phyloP scores from a whole-genome alignment of 257 asterid genomes.

The Anisodus acutangulus region DNA sequence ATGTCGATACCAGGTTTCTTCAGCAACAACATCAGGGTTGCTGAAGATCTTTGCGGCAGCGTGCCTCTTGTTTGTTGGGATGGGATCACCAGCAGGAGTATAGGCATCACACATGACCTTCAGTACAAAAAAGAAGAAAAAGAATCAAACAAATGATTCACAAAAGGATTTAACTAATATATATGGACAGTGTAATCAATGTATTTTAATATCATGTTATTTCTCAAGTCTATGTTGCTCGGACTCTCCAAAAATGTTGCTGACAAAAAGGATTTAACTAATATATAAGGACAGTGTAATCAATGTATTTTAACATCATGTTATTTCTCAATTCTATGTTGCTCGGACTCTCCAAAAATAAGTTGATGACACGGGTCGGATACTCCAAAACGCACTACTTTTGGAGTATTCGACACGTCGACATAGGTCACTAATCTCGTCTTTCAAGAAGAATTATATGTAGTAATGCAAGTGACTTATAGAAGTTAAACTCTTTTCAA shows the following conservation, averaged over 20 bases:
- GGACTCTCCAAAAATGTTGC: not conserved
- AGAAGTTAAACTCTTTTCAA: not conserved
- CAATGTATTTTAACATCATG: not conserved
- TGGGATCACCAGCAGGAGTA: constrained; percentile 91
- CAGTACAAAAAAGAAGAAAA: not conserved
- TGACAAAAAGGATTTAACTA: not conserved
- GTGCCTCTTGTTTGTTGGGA: constrained; percentile 82
- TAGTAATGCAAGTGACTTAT: not conserved
- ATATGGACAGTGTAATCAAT: too few relatives aligned
- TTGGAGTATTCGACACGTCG: not conserved
- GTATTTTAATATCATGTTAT: not conserved
- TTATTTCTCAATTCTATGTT: not conserved
- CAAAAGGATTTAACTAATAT: not conserved
- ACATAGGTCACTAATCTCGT: not conserved
- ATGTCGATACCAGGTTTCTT: constrained; percentile 70
- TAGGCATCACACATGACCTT: constrained; percentile 94
- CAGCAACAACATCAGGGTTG: constrained; percentile 69
- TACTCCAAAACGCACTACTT: not conserved
- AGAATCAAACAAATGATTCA: not conserved
- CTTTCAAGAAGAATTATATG: too few relatives aligned
- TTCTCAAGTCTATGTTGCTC: not conserved
- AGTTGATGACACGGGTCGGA: too few relatives aligned
- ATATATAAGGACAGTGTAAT: not conserved
- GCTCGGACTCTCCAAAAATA: too few relatives aligned
- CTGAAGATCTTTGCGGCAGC: constrained; percentile 76